Evolutionary conservation across 257 asterid species (phyloP), one percentile per base, ranked within the genome.

Genomic region (Fraxinus excelsior): DNA sequence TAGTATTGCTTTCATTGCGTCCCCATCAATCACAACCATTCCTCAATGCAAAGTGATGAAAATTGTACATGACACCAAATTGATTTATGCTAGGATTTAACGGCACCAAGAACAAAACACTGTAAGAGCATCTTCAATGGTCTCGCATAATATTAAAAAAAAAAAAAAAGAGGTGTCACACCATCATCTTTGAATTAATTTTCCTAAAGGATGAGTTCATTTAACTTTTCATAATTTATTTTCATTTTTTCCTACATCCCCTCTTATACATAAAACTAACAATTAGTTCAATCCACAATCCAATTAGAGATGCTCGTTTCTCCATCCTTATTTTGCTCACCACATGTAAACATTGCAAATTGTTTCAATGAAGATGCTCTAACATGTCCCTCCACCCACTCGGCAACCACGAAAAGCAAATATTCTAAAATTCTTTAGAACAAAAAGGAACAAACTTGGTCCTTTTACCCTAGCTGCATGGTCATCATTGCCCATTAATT

Each of bases 401-500:
- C 31, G 38, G 25, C 14, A 3, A n/a, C 42, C 21, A 74, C 68
- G 21, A 69, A 18, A 78, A 69, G 74, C 2, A 29, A 34, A 1
- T 31, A 25, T 25, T 29, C 65, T 21, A 25, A 46, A 32, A 72
- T 77, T 75, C 31, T 44, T 73, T 40, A 58, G 1, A 80, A 79
- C 74, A 25, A 84, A 77, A 80, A 66, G 64, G 60, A 72, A 64
- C 38, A 32, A 76, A 79, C 78, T 68, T 73, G 83, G 69, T 78
- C 62, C 35, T 77, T 81, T 67, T 68, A 53, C 26, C 65, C 31
- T 44, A 78, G 70, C 74, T 37, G 71, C 81, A 31, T 64, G 75
- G 68, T 67, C 84, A 77, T 76, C 83, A 76, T 74, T 71, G 73
- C 42, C 81, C 82, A 71, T 75, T 76, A 69, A 78, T 28, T 49